Conservation (phyloP, 2,329 filamentous ascomycete species). For the Apiospora malaysiana region DNA sequence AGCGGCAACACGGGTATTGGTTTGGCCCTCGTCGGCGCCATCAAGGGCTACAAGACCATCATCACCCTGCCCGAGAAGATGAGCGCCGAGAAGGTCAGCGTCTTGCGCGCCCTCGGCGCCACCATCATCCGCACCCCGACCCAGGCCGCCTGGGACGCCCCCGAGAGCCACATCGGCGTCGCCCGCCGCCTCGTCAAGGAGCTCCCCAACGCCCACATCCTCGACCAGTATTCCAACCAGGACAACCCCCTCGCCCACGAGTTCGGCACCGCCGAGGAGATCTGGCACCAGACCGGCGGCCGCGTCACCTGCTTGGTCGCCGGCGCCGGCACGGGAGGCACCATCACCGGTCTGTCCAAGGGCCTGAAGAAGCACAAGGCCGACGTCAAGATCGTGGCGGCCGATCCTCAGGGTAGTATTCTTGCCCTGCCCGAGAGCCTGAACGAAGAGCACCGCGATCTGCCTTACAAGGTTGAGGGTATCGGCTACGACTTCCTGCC, state of each 20-base stretch:
- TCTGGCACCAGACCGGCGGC: slow-evolving; percentile 89
- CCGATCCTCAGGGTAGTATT: slow-evolving; percentile 91
- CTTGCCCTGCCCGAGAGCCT: slow-evolving; percentile 80
- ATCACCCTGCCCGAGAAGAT: slow-evolving; percentile 99
- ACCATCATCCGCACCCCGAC: slow-evolving; percentile 98
- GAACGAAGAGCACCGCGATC: slow-evolving; percentile 81
- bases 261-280: slow-evolving; percentile 91
- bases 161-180: slow-evolving; percentile 96
- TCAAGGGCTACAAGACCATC: slow-evolving; percentile 98
- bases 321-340: slow-evolving; percentile 93
- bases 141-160: slow-evolving; percentile 90
- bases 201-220: slow-evolving; percentile 93
- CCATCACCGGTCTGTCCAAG: slow-evolving; percentile 85
- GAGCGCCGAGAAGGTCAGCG: slow-evolving; percentile 97
- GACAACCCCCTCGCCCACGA: slow-evolving; percentile 96
- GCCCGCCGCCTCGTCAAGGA: slow-evolving; percentile 90
- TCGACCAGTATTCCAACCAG: slow-evolving; percentile 92
- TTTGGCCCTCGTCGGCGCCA: slow-evolving; percentile 88
- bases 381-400: slow-evolving; percentile 86
- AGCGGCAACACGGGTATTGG: slow-evolving; percentile 98
- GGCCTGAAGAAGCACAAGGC: slow-evolving; percentile 88
- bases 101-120: slow-evolving; percentile 89
- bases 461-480: slow-evolving; percentile 95
- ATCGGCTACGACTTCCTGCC: slow-evolving; percentile 99
- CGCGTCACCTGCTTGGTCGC: slow-evolving; percentile 84